Percentiles rank a stretch among this genome's conserved stretches.
Conservation (phyloP, 176 grass and related monocot genomes). For the Rhynchospora tenuis region DNA sequence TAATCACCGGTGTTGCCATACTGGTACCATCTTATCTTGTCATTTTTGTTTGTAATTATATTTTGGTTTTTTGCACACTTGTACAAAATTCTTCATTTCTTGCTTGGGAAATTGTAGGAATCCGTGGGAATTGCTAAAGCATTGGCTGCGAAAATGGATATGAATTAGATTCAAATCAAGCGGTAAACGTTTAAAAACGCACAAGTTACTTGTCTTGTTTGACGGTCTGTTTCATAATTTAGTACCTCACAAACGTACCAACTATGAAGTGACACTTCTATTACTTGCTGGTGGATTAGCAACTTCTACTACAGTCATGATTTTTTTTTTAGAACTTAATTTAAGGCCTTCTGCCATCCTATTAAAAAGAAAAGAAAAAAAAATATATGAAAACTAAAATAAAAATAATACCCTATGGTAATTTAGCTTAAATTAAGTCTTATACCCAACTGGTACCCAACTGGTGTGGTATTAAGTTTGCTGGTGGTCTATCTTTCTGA, state of each 20-base stretch:
- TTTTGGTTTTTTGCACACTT: not conserved
- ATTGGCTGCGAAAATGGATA: constrained; percentile 93
- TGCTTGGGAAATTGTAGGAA: constrained; percentile 47
- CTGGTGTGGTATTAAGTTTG: not conserved
- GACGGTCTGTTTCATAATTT: no score
- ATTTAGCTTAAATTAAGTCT: not conserved
- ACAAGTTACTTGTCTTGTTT: no score
- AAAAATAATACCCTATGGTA: not conserved
- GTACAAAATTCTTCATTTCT: constrained; percentile 20
- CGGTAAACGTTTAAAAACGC: no score
- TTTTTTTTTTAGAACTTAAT: no score
- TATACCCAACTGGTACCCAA: no score
- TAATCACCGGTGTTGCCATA: constrained; percentile 98
- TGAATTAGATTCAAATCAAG: constrained; percentile 95
- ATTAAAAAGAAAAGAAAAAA: not conserved
- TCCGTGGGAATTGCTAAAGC: constrained; percentile 99
- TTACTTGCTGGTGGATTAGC: no score
- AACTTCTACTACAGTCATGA: no score
- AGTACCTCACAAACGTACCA: no score
- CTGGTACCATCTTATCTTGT: constrained; percentile 40
- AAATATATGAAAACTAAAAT: not conserved
- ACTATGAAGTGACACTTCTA: no score
- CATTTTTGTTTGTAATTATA: not conserved
- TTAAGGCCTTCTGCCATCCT: not conserved
- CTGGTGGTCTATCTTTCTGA: not conserved